A percentile compares a stretch with the other conserved stretches of the same genome.
These are phyloP conservation scores for Mentha longifolia DNA, from an alignment of 257 asterid genomes.

Conservation along the genomic window DNA sequence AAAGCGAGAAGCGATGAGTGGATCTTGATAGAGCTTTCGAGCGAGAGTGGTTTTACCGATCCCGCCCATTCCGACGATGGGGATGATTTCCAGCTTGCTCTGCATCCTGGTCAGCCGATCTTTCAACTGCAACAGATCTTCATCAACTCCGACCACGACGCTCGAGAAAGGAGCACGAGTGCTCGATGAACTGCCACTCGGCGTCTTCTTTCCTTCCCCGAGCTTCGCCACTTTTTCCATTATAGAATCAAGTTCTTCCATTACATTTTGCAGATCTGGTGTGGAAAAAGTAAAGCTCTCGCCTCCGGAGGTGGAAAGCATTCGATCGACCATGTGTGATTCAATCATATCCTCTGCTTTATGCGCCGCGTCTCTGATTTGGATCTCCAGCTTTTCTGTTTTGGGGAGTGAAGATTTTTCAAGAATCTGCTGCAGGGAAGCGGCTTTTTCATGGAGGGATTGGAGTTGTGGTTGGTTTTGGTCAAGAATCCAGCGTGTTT, in stretches of 20 bases:
- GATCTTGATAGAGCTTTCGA: constrained; percentile 19
- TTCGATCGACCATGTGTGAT: background rate
- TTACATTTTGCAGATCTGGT: background rate
- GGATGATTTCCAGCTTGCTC: constrained; percentile 5
- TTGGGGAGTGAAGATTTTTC: background rate
- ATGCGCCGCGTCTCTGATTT: constrained; percentile 26
- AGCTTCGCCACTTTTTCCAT: background rate
- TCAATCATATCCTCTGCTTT: constrained; percentile 30
- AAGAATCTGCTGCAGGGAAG: constrained; percentile 2
- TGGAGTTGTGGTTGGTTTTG: background rate
- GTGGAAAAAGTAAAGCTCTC: background rate
- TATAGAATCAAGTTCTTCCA: background rate
- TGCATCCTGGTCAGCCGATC: background rate
- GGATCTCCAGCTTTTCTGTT: constrained; percentile 14
- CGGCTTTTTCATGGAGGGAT: background rate
- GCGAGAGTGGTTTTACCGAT: constrained; percentile 17
- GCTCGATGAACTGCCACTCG: background rate
- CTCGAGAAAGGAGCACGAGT: background rate
- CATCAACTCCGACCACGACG: background rate
- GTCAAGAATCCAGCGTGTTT: background rate
- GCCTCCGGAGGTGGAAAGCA: background rate
- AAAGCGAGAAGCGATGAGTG: background rate
- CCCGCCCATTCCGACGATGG: constrained; percentile 29
- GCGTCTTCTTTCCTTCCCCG: background rate
- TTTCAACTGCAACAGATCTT: constrained; percentile 8